Base-by-base conservation (phyloP, 768 basidiomycete species). In the Cystofilobasidium bisporidii region DNA sequence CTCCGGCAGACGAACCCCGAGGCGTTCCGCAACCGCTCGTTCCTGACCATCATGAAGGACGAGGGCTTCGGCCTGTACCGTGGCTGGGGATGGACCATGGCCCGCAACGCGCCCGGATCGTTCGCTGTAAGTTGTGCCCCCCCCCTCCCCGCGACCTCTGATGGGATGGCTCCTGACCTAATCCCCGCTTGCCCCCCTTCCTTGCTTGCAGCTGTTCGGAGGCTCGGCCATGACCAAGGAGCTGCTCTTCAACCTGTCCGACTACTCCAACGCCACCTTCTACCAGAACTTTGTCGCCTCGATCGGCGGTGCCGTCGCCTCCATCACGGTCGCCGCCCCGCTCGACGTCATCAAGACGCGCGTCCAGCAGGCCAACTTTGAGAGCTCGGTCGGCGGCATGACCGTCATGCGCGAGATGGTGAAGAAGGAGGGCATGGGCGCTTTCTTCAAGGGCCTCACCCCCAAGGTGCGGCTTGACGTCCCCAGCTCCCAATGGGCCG, bases 1-100 rank as follows among this genome's bases (percentile, higher is more conserved):
- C 97, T 96, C 81, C 87, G 92, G 62, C 94, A 99, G 80, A 80
- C 80, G 65, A 99, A 99, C 79, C 94, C 94, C 0, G 96, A 97
- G 74, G 94, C 94, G 0, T 91, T 99, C 84, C 88, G 90, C 41
- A 92, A 92, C 43, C 89, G 94, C 30, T 91, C 92, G 24, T 82
- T 92, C 72, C 71, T 96, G 64, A 87, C 87, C 63, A 91, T 99
- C 72, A 84, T 99, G 77, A 77, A 84, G 75, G 93, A 99, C 72
- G 94, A 98, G 76, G 91, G 92, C 65, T 76, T 69, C 22, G 83
- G 87, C 0, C 83, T 99, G 41, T 99, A 99, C 79, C 86, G 92
- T 70, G 94, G 94, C 33, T 96, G 93, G 91, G 93, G 93, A 55
- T 98, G 94, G 94, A 98, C 94, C 28, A 87, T 96, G 83, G 94